Conservation (phyloP, 1,139 yeast genomes). For the Diutina scorzettiae region DNA sequence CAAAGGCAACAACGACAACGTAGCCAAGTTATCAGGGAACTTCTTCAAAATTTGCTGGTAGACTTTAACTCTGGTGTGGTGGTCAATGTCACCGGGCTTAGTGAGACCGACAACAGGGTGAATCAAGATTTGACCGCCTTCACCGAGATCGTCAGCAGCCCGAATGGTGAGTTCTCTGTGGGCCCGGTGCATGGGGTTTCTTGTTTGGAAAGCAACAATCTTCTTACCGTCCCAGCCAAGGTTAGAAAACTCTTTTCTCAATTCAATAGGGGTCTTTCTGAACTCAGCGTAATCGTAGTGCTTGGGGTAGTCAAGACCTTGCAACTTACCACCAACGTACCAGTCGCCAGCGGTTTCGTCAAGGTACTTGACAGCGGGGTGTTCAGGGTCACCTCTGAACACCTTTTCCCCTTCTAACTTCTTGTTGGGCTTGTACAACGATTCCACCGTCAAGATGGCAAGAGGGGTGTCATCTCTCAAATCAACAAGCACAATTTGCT, state of each 20-base stretch:
- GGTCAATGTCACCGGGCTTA: constrained; percentile 96
- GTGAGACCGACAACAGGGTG: constrained; percentile 97
- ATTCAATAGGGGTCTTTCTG: constrained; percentile 84
- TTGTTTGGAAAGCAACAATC: constrained; percentile 94
- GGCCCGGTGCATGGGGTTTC: constrained; percentile 98
- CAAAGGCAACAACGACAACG: constrained; percentile 75
- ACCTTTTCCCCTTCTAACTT: constrained; percentile 68
- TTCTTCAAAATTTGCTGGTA: constrained; percentile 85
- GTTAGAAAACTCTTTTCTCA: constrained; percentile 68
- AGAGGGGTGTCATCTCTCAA: constrained; percentile 71
- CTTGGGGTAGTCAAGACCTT: constrained; percentile 73
- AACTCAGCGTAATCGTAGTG: constrained; percentile 86
- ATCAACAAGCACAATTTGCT: constrained; percentile 66
- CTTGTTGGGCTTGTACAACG: constrained; percentile 77
- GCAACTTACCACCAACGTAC: constrained; percentile 79
- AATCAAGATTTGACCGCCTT: constrained; percentile 59
- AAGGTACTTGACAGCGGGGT: constrained; percentile 79
- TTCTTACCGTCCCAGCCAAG: constrained; percentile 66
- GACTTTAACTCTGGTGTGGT: constrained; percentile 92
- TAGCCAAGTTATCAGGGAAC: constrained; percentile 90
- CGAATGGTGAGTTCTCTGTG: constrained; percentile 93
- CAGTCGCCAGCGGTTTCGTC: constrained; percentile 65
- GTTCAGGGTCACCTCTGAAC: constrained; percentile 95
- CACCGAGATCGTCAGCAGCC: constrained; percentile 50
- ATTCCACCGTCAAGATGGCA: constrained; percentile 71